Conservation (phyloP, 2,329 filamentous ascomycete genomes). For the Talaromyces sp. region DNA sequence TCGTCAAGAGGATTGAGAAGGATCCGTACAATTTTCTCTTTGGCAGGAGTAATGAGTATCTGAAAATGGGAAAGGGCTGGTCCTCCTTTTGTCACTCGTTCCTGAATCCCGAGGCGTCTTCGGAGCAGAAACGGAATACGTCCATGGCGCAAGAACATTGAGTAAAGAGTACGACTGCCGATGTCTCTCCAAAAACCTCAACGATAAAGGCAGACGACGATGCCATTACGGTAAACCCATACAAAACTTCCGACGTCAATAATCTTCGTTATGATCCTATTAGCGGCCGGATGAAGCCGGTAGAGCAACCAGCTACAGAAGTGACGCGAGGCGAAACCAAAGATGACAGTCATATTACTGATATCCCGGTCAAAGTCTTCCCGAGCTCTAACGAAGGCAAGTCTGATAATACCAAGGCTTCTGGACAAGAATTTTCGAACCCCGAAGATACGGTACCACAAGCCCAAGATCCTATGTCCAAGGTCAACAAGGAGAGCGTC, state of each 20-base stretch:
- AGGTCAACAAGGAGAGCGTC: not conserved
- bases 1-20: slow-evolving; percentile 36
- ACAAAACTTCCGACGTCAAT: not conserved
- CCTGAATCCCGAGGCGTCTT: not conserved
- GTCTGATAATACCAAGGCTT: not conserved
- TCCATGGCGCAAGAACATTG: not conserved
- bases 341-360: not conserved
- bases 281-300: slow-evolving; percentile 17
- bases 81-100: slow-evolving; percentile 17
- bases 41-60: slow-evolving; percentile 34
- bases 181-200: not conserved
- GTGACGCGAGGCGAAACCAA: not conserved
- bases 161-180: not conserved
- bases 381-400: not conserved
- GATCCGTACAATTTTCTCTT: slow-evolving; percentile 45
- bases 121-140: not conserved
- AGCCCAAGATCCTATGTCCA: not conserved
- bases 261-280: slow-evolving; percentile 18
- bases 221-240: not conserved
- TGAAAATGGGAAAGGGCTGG: slow-evolving; percentile 20
- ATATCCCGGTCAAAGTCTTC: not conserved
- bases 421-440: not conserved
- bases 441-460: not conserved
- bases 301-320: not conserved
- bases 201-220: not conserved